phyloP scores from a whole-genome alignment of 2,329 filamentous ascomycete species.

The Pseudogymnoascus sp. region DNA sequence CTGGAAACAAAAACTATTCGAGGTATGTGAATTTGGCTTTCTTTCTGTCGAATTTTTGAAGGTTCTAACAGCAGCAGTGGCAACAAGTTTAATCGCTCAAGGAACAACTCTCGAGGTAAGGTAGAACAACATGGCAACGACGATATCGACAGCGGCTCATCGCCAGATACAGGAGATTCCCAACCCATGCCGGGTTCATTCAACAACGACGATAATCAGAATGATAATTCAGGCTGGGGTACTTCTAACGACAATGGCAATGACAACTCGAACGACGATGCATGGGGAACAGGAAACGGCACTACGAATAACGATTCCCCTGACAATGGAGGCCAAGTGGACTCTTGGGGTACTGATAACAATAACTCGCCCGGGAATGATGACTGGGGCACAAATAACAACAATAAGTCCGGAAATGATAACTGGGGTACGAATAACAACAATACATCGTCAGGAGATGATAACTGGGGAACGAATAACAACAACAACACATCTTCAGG shows the following conservation, averaged over 20 bases:
- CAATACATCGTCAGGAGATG: background rate
- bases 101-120: background rate
- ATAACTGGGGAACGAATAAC: constrained; percentile 2
- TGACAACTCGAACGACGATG: constrained; percentile 10
- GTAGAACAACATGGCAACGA: too few species aligned
- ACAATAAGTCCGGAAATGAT: constrained; percentile 2
- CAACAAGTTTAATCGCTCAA: background rate
- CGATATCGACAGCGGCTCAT: background rate
- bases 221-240: constrained; percentile 7
- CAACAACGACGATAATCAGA: constrained; percentile 8
- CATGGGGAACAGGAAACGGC: constrained; percentile 12
- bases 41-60: background rate
- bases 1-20: background rate
- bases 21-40: background rate
- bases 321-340: background rate
- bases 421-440: constrained; percentile 10
- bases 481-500: background rate
- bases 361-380: constrained; percentile 11
- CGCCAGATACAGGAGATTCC: constrained; percentile 5
- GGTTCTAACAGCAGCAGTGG: background rate
- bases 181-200: constrained; percentile 7
- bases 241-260: constrained; percentile 10
- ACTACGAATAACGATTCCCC: background rate
- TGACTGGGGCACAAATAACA: constrained; percentile 12
- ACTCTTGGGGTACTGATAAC: constrained; percentile 7